Evolutionary conservation across 257 asterid species (phyloP).

Genomic region (Solanum infundibuliforme): DNA sequence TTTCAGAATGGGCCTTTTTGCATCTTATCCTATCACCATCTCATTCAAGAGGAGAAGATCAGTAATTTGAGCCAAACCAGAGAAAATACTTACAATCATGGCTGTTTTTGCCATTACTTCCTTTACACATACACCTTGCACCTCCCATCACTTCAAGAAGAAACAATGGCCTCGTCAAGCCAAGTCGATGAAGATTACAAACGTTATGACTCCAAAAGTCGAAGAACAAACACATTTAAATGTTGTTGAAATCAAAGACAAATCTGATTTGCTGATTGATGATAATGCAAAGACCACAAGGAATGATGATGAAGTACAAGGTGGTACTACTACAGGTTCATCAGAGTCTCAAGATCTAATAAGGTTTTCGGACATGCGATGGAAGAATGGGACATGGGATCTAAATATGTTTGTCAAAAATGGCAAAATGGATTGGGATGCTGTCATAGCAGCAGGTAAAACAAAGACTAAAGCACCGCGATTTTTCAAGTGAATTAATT

Average conservation of each 20-base stretch:
- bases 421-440: constrained; percentile 68
- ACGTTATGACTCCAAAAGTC: constrained; percentile 22
- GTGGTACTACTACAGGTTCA: not conserved
- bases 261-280: not conserved
- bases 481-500: not conserved
- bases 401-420: constrained; percentile 54
- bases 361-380: constrained; percentile 32
- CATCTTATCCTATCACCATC: not conserved
- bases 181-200: constrained; percentile 11
- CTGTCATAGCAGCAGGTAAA: constrained; percentile 54
- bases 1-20: constrained; percentile 24
- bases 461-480: not conserved
- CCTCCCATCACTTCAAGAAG: constrained; percentile 25
- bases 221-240: constrained; percentile 16
- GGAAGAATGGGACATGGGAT: constrained; percentile 77
- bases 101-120: constrained; percentile 42
- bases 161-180: constrained; percentile 17
- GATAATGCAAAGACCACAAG: not conserved
- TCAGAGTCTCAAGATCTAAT: constrained; percentile 4
- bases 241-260: constrained; percentile 5
- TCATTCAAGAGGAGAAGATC: constrained; percentile 1
- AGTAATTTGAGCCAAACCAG: not conserved
- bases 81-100: constrained; percentile 15
- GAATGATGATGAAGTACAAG: constrained; percentile 6
- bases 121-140: constrained; percentile 26